Conservation (phyloP, 1,284 basidiomycete species). For the Ganoderma resinaceum region DNA sequence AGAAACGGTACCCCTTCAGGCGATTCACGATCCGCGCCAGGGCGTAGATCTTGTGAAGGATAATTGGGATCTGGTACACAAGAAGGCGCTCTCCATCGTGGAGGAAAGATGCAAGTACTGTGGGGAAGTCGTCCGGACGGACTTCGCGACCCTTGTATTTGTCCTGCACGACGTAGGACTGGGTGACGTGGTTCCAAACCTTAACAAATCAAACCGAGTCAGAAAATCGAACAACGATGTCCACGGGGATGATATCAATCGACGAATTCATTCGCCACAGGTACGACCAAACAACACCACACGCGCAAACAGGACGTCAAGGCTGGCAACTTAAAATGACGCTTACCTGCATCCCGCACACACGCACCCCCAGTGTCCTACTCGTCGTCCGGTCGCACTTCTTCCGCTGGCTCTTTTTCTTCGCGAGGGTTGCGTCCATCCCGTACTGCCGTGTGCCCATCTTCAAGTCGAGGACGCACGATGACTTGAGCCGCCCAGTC, state of each 20-base stretch:
- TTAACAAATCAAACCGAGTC: conserved; percentile 42
- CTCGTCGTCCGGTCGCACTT: conserved; percentile 98
- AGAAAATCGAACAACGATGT: conserved; percentile 17
- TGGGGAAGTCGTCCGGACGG: conserved; percentile 84
- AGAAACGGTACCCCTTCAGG: conserved; percentile 94
- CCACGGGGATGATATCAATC: not conserved
- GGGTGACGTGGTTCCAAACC: conserved; percentile 89
- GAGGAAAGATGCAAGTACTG: conserved; percentile 85
- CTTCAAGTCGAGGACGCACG: conserved; percentile 98
- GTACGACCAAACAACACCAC: conserved; percentile 11
- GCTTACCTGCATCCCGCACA: conserved; percentile 98
- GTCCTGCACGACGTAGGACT: conserved; percentile 92
- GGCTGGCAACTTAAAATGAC: conserved; percentile 9
- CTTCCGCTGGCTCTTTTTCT: conserved; percentile 98
- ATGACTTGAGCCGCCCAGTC: conserved; percentile 91
- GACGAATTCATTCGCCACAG: conserved; percentile 6
- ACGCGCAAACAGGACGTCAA: conserved; percentile 26
- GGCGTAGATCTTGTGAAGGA: conserved; percentile 93
- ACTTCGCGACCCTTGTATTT: conserved; percentile 97
- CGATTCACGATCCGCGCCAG: conserved; percentile 90
- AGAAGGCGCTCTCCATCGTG: conserved; percentile 86
- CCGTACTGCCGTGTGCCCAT: conserved; percentile 99
- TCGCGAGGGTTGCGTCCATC: conserved; percentile 90
- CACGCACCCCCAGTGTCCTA: conserved; percentile 87
- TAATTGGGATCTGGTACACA: conserved; percentile 90